These are phyloP conservation scores for Fusarium nanum DNA, from an alignment of 2,329 filamentous ascomycete species.

Conservation along the genomic window DNA sequence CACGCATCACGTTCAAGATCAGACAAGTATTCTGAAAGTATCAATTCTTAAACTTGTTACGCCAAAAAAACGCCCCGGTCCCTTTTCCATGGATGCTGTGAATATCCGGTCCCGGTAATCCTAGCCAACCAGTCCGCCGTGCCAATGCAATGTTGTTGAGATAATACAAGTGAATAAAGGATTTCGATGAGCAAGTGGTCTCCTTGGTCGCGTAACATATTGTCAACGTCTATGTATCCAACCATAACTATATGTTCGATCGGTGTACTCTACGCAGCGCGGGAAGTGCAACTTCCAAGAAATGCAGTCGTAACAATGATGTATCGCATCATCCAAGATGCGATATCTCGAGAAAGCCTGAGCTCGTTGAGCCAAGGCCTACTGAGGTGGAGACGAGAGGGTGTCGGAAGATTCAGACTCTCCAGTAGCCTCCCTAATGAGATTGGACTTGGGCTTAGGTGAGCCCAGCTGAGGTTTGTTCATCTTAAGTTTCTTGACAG, in stretches of 20 bases:
- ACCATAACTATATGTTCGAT: slow-evolving; percentile 22
- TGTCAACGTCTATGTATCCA: slow-evolving; percentile 47
- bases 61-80: slow-evolving; percentile 47
- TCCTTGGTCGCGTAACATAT: slow-evolving; percentile 28
- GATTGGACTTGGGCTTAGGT: slow-evolving; percentile 58
- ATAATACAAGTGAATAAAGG: slow-evolving; percentile 43
- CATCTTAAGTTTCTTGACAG: slow-evolving; percentile 58
- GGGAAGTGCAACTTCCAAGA: not conserved
- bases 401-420: slow-evolving; percentile 69
- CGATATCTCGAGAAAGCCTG: not conserved
- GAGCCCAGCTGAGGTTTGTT: slow-evolving; percentile 61
- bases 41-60: slow-evolving; percentile 44
- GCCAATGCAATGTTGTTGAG: slow-evolving; percentile 46
- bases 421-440: slow-evolving; percentile 61
- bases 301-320: not conserved
- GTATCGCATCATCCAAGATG: slow-evolving; percentile 8
- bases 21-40: slow-evolving; percentile 21
- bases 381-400: slow-evolving; percentile 63
- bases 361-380: not conserved
- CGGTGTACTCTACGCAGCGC: slow-evolving; percentile 5
- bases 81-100: slow-evolving; percentile 46
- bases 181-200: slow-evolving; percentile 20
- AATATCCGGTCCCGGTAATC: slow-evolving; percentile 44
- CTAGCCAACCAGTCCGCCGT: slow-evolving; percentile 43
- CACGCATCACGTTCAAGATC: slow-evolving; percentile 13